A percentile compares a stretch with the other conserved stretches of the same genome.
These are phyloP conservation scores for Hemisphaericaspora xylanilytica DNA, from an alignment of 1,139 yeast genomes.

Conservation along the genomic window DNA sequence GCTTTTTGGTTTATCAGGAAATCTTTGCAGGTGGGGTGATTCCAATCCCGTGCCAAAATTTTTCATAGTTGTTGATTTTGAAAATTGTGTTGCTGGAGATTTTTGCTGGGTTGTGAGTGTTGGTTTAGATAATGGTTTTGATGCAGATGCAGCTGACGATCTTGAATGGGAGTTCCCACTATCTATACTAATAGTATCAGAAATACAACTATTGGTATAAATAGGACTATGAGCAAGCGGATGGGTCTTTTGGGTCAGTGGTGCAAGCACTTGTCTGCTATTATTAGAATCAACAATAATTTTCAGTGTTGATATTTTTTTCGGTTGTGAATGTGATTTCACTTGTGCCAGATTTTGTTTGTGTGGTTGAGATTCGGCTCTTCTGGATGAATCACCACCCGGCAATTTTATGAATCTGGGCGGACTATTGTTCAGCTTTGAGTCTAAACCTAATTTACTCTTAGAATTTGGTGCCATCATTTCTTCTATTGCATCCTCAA, in stretches of 20 bases:
- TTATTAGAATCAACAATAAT: neutral
- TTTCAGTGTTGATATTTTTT: slow-evolving; percentile 2
- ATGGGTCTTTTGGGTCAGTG: neutral
- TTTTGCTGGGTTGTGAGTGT: slow-evolving; percentile 3
- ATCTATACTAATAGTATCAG: neutral
- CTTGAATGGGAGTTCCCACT: neutral
- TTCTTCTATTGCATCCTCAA: neutral
- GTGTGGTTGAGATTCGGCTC: neutral
- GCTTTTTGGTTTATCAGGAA: slow-evolving; percentile 10
- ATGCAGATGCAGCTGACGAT: too few relatives aligned
- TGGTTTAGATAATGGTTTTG: slow-evolving; percentile 4
- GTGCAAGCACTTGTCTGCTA: too few relatives aligned
- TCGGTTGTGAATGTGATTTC: slow-evolving; percentile 4
- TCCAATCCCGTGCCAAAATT: slow-evolving; percentile 6
- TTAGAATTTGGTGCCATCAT: neutral
- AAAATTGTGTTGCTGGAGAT: slow-evolving; percentile 1
- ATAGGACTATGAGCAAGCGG: slow-evolving; percentile 4
- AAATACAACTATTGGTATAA: neutral
- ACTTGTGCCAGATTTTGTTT: slow-evolving; percentile 2
- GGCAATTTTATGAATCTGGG: slow-evolving; percentile 9
- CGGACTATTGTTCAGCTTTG: slow-evolving; percentile 3
- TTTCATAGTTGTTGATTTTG: slow-evolving; percentile 6
- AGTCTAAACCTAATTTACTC: neutral
- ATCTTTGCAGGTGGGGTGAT: neutral
- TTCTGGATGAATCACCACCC: neutral